These are phyloP conservation scores for Dillenia turbinata DNA, from an alignment of 164 flowering plant genomes.

Conservation along the genomic window DNA sequence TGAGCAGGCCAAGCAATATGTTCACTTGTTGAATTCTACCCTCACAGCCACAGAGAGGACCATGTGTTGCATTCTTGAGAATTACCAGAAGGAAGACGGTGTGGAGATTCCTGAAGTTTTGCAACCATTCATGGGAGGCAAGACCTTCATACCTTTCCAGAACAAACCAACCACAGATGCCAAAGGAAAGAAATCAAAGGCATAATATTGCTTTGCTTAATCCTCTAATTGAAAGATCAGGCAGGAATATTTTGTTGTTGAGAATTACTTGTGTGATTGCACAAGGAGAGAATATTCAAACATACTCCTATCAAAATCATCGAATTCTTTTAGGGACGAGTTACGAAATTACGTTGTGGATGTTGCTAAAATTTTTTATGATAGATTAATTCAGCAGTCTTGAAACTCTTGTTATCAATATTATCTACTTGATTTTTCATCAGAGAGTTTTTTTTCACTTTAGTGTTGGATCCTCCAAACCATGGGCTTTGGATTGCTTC, in stretches of 20 bases:
- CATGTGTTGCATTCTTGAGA: slow-evolving; percentile 89
- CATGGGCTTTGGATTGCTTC: too few relatives aligned
- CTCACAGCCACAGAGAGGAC: slow-evolving; percentile 97
- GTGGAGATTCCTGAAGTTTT: slow-evolving; percentile 69
- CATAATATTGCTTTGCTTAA: slow-evolving; percentile 16
- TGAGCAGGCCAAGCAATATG: slow-evolving; percentile 80
- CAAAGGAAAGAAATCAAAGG: slow-evolving; percentile 73
- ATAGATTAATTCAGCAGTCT: too few relatives aligned
- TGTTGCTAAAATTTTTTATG: too few relatives aligned
- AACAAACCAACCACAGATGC: slow-evolving; percentile 34
- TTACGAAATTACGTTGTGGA: too few relatives aligned
- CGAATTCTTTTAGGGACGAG: too few relatives aligned
- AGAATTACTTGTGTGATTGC: too few relatives aligned
- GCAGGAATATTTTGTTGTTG: background rate
- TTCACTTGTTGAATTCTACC: slow-evolving; percentile 85
- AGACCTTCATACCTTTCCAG: slow-evolving; percentile 69
- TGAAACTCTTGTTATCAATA: too few relatives aligned
- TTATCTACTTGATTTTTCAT: too few relatives aligned
- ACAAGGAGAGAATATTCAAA: too few relatives aligned
- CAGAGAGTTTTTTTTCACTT: too few relatives aligned
- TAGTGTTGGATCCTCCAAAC: too few relatives aligned
- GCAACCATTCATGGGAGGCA: slow-evolving; percentile 72
- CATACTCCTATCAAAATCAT: too few relatives aligned
- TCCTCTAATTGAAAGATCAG: background rate
- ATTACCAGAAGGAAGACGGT: slow-evolving; percentile 86